phyloP scores from a whole-genome alignment of 495 filamentous ascomycete genomes.

The Xylaria telfairii region DNA sequence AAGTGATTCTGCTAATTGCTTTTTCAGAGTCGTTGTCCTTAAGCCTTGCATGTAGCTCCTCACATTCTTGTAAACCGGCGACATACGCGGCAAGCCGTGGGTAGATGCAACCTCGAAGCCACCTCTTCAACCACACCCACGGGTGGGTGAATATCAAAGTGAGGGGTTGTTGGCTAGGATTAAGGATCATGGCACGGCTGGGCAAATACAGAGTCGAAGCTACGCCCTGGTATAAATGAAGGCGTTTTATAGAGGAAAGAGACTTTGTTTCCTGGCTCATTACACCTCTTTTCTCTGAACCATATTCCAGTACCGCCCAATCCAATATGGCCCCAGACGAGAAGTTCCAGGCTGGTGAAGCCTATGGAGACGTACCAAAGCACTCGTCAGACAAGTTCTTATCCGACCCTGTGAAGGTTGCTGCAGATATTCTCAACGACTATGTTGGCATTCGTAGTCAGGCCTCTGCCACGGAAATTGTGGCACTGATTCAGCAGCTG shows the following conservation, averaged over 20 bases:
- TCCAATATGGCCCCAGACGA: conserved; percentile 23
- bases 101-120: conserved; percentile 6
- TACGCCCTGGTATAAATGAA: conserved; percentile 16
- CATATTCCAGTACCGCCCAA: background rate
- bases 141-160: conserved; percentile 6
- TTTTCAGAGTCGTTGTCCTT: background rate
- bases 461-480: conserved; percentile 33
- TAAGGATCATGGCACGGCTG: background rate
- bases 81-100: background rate
- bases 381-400: conserved; percentile 33
- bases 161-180: conserved; percentile 13
- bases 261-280: background rate
- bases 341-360: conserved; percentile 35
- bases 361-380: conserved; percentile 29
- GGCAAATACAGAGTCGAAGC: background rate
- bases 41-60: background rate
- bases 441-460: conserved; percentile 31
- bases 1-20: background rate
- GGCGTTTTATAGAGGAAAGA: background rate
- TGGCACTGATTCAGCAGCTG: conserved; percentile 36
- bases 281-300: background rate
- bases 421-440: conserved; percentile 38
- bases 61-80: background rate
- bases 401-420: conserved; percentile 36
- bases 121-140: conserved; percentile 3